Base-by-base conservation (phyloP, 1,284 basidiomycete species). In the Exobasidium rhododendri region DNA sequence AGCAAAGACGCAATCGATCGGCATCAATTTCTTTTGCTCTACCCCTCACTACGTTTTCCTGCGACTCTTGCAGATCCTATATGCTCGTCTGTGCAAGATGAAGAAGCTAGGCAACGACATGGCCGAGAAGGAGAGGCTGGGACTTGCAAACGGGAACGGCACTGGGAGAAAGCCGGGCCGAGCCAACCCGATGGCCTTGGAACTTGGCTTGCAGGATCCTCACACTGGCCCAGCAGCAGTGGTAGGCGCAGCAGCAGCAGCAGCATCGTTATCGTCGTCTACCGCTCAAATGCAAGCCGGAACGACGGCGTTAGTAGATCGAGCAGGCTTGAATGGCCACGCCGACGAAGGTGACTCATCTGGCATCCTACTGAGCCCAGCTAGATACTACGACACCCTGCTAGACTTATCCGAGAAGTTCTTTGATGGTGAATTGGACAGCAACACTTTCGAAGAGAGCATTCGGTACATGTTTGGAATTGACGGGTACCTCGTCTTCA, bases 401-500 rank as follows among this genome's bases (percentile, higher is more conserved):
- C 83, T 97, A 49, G 91, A 89, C 65, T 88, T 92, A n/a, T 91
- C 90, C 78, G 93, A 96, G 81, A 91, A 91, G 83, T 81, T 96
- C 54, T 97, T 97, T 75, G 91, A 93, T 74, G 89, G 86, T 64
- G 93, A 97, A 76, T 84, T 97, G 66, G 94, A 97, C 89, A 89
- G 75, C 83, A 58, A 85, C 30, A 87, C 88, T 20, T 97, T 92
- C 76, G 96, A 98, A 80, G 94, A 98, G 79, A 90, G 92, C 72
- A 87, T 96, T 85, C 84, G 96, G 63, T 92, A 91, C 86, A 94
- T 98, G 85, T 97, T 94, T 83, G 91, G 92, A 32, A 94, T 88
- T 68, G 90, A 92, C 84, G 93, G 92, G 71, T 94, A 91, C 80
- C 88, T 89, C 74, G 86, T 91, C 75, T 96, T 94, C 78, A 96